A percentile compares a stretch with the other conserved stretches of the same genome.
Evolutionary conservation across 2,329 filamentous ascomycete genomes (phyloP).

Genomic region (Fusarium sp.): DNA sequence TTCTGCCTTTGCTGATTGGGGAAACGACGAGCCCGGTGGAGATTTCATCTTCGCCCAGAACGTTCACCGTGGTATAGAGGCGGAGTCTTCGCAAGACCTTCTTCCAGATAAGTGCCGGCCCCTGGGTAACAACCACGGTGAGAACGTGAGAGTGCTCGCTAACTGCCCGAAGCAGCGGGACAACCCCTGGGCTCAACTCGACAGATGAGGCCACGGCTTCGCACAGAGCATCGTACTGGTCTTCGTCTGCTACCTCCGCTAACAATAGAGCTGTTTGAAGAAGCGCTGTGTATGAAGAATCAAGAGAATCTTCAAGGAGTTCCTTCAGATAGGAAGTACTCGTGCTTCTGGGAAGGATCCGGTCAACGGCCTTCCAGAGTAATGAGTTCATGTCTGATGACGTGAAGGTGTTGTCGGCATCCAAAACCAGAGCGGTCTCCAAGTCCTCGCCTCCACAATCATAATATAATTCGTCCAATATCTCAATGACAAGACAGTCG

Average conservation of each 20-base stretch:
- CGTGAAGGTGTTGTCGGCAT: slow-evolving; percentile 68
- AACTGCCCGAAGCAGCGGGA: slow-evolving; percentile 46
- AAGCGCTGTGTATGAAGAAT: too few relatives aligned
- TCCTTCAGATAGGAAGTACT: too few relatives aligned
- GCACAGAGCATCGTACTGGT: slow-evolving; percentile 60
- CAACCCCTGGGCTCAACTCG: too few relatives aligned
- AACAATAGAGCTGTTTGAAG: slow-evolving; percentile 56
- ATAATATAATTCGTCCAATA: too few relatives aligned
- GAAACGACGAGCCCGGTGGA: slow-evolving; percentile 64
- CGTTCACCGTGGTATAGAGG: slow-evolving; percentile 55
- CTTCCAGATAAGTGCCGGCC: slow-evolving; percentile 66
- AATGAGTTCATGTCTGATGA: slow-evolving; percentile 61
- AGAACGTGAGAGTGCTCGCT: slow-evolving; percentile 52
- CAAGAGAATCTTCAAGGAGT: too few relatives aligned
- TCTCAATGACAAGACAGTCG: too few relatives aligned
- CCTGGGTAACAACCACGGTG: slow-evolving; percentile 67
- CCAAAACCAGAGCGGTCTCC: slow-evolving; percentile 65
- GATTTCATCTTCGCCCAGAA: slow-evolving; percentile 66
- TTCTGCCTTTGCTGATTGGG: slow-evolving; percentile 58
- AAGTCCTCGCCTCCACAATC: too few relatives aligned
- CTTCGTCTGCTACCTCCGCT: slow-evolving; percentile 56
- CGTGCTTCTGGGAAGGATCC: neutral
- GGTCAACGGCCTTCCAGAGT: slow-evolving; percentile 58
- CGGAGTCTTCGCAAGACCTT: slow-evolving; percentile 59
- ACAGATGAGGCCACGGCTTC: slow-evolving; percentile 56